These are phyloP conservation scores for Russula earlei DNA, from an alignment of 768 basidiomycete species.

Conservation along the genomic window DNA sequence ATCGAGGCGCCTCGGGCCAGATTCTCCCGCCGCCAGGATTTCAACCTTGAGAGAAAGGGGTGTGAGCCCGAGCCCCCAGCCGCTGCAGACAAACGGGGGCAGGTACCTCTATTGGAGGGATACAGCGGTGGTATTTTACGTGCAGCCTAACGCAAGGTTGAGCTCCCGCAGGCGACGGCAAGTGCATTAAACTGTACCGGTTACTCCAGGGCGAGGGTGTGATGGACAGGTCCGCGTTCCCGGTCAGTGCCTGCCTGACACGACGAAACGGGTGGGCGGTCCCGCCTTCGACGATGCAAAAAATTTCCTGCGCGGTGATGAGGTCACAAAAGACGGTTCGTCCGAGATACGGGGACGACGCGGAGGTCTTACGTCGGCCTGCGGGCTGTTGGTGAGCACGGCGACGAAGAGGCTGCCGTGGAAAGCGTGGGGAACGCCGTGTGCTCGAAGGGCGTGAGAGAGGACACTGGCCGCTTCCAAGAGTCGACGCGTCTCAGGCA, in stretches of 20 bases:
- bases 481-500: slow-evolving; percentile 67
- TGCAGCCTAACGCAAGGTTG: slow-evolving; percentile 44
- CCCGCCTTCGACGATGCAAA: slow-evolving; percentile 76
- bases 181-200: slow-evolving; percentile 38
- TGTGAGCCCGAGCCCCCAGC: background rate
- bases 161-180: background rate
- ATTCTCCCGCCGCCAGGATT: slow-evolving; percentile 73
- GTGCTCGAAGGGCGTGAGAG: slow-evolving; percentile 48
- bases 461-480: slow-evolving; percentile 71
- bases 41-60: slow-evolving; percentile 47
- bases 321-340: slow-evolving; percentile 2
- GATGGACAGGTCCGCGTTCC: slow-evolving; percentile 52
- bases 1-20: slow-evolving; percentile 69
- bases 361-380: slow-evolving; percentile 48
- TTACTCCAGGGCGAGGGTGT: slow-evolving; percentile 82
- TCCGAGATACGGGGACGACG: slow-evolving; percentile 1
- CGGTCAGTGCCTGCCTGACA: slow-evolving; percentile 64
- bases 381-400: slow-evolving; percentile 52
- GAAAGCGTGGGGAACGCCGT: slow-evolving; percentile 69
- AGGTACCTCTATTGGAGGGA: slow-evolving; percentile 69
- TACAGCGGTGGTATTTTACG: slow-evolving; percentile 62
- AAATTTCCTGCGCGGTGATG: slow-evolving; percentile 54
- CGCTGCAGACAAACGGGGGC: background rate
- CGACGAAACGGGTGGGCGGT: slow-evolving; percentile 64
- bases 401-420: slow-evolving; percentile 68